These are phyloP conservation scores for Venturiaceae sp. DNA, from an alignment of 2,329 filamentous ascomycete species.

Conservation along the genomic window DNA sequence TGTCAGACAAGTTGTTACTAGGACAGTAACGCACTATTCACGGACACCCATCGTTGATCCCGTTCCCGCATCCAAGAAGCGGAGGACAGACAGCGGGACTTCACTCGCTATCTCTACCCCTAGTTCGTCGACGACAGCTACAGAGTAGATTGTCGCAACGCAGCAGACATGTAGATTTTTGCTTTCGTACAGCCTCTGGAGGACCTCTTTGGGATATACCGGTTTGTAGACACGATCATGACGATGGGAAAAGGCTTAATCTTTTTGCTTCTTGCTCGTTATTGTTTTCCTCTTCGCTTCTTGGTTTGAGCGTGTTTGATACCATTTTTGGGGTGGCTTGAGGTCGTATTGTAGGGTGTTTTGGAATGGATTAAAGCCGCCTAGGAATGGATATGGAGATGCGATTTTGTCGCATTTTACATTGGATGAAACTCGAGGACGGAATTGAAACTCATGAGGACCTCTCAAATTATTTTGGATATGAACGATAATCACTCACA, in stretches of 20 bases:
- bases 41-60: slow-evolving; percentile 52
- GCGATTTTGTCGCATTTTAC: neutral
- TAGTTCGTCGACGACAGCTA: neutral
- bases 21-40: slow-evolving; percentile 80
- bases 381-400: neutral
- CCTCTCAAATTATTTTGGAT: no score
- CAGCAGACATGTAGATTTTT: neutral
- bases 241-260: neutral
- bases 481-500: no score
- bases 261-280: neutral
- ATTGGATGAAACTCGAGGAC: neutral
- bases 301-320: neutral
- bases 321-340: neutral
- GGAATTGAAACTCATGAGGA: no score
- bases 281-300: neutral
- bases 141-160: neutral
- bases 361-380: neutral
- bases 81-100: slow-evolving; percentile 49
- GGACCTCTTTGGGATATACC: neutral
- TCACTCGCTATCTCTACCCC: neutral
- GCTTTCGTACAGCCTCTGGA: neutral
- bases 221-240: neutral
- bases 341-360: neutral
- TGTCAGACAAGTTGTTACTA: slow-evolving; percentile 85
- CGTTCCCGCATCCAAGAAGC: slow-evolving; percentile 85